Percentiles rank a stretch among this genome's conserved stretches.
Evolutionary conservation across 441 rosid genomes (phyloP).

Genomic region (Omphalea diandra): DNA sequence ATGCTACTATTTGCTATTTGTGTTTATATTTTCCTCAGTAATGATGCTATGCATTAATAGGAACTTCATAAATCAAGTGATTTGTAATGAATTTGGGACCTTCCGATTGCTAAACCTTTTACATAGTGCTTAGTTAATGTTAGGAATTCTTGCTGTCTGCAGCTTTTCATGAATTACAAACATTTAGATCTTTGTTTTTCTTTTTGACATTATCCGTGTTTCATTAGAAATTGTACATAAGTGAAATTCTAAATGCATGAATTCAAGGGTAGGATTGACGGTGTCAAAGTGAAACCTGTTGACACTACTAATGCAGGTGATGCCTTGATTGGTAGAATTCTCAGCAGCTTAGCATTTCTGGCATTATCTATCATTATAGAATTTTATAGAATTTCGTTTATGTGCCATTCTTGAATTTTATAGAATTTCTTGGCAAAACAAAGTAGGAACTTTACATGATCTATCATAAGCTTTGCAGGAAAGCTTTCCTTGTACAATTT

Average conservation of each 20-base stretch:
- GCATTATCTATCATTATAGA: no score
- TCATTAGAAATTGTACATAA: background rate
- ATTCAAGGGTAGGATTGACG: slow-evolving; percentile 77
- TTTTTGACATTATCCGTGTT: background rate
- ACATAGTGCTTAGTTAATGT: background rate
- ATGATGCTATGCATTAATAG: background rate
- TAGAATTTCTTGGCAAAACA: background rate
- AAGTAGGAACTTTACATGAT: background rate
- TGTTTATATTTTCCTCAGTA: slow-evolving; percentile 8
- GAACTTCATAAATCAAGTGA: background rate
- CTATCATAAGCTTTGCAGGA: background rate
- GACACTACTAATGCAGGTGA: slow-evolving; percentile 99
- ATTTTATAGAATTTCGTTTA: no score
- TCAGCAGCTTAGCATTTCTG: slow-evolving; percentile 62
- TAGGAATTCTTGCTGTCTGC: slow-evolving; percentile 1
- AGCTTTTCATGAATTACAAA: background rate
- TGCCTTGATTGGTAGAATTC: slow-evolving; percentile 85
- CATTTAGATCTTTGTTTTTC: slow-evolving; percentile 3
- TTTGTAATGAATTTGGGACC: background rate
- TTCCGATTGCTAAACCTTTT: background rate
- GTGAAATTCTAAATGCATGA: slow-evolving; percentile 46
- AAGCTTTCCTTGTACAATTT: background rate
- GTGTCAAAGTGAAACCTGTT: slow-evolving; percentile 76
- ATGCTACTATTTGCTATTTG: no score
- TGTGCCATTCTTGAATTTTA: no score